Evolutionary conservation across 768 basidiomycete genomes (phyloP).

Genomic region (Punctularia strigosozonata): DNA sequence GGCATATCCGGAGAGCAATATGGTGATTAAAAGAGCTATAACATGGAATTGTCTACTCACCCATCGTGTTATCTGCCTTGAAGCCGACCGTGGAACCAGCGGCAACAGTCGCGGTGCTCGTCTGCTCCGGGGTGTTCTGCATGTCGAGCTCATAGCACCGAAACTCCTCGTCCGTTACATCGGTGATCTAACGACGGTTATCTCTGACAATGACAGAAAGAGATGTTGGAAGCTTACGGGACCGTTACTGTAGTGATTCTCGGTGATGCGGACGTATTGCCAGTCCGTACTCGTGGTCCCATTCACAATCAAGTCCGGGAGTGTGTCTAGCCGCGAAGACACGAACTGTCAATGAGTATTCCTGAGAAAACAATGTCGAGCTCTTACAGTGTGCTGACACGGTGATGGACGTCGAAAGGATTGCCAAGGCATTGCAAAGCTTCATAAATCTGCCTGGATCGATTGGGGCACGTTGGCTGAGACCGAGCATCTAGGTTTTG

Average conservation of each 20-base stretch:
- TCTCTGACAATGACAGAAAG: not conserved
- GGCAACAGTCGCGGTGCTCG: conserved; percentile 13
- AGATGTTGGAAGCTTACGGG: not conserved
- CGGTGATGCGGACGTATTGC: not conserved
- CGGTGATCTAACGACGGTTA: conserved; percentile 13
- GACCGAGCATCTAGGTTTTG: no score
- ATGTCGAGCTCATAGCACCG: conserved; percentile 22
- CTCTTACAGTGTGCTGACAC: no score
- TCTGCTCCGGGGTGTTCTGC: conserved; percentile 11
- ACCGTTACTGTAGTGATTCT: not conserved
- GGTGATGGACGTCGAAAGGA: no score
- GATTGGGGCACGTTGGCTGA: no score
- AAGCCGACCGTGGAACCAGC: conserved; percentile 20
- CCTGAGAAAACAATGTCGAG: no score
- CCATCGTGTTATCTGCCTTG: conserved; percentile 9
- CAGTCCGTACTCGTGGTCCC: not conserved
- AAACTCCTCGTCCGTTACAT: conserved; percentile 17
- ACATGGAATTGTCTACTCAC: no score
- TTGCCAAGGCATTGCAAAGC: no score
- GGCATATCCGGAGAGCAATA: no score
- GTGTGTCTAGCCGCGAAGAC: not conserved
- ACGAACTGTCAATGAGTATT: no score
- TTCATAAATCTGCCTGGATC: no score
- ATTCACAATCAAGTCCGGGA: not conserved
- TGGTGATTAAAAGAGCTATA: no score